A percentile compares a stretch with the other conserved stretches of the same genome.
Conservation (phyloP, 192 early-diverging fungal genomes). For the Phlyctochytrium arcticum region DNA sequence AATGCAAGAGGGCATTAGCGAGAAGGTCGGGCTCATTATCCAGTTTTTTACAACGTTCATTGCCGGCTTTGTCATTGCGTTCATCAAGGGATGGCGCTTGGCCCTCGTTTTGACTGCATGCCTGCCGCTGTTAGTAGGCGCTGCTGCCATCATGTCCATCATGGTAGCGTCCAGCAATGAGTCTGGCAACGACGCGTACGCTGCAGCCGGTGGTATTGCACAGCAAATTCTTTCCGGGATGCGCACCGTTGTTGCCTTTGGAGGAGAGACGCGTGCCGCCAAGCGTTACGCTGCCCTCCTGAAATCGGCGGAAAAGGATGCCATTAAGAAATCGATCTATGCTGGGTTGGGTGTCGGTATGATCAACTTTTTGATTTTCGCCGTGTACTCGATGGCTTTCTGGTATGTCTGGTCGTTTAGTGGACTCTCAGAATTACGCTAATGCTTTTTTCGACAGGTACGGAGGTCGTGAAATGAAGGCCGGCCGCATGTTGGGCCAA, state of each 20-base stretch:
- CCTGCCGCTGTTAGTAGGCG: conserved; percentile 67
- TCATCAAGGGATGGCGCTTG: conserved; percentile 69
- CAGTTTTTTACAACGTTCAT: conserved; percentile 36
- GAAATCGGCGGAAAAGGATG: conserved; percentile 55
- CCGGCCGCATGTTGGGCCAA: conserved; percentile 39
- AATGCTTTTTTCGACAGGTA: conserved; percentile 66
- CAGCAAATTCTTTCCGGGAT: conserved; percentile 79
- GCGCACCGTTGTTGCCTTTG: conserved; percentile 86
- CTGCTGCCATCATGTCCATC: conserved; percentile 63
- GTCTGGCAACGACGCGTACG: conserved; percentile 58
- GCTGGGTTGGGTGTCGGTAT: conserved; percentile 66
- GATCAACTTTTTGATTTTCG: conserved; percentile 74
- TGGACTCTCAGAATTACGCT: too few relatives aligned
- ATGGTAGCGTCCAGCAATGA: conserved; percentile 57
- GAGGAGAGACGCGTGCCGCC: conserved; percentile 66
- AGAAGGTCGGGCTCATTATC: conserved; percentile 46
- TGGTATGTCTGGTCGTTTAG: too few relatives aligned
- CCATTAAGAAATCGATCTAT: conserved; percentile 55
- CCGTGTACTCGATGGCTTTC: conserved; percentile 73
- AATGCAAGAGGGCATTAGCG: conserved; percentile 52
- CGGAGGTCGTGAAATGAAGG: conserved; percentile 58
- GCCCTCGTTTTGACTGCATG: conserved; percentile 76
- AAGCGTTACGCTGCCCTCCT: conserved; percentile 60
- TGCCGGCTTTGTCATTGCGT: conserved; percentile 46
- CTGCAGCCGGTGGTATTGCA: conserved; percentile 73